These are phyloP conservation scores for Globisporangium polare DNA, from an alignment of 352 stramenopile genomes.

Conservation along the genomic window DNA sequence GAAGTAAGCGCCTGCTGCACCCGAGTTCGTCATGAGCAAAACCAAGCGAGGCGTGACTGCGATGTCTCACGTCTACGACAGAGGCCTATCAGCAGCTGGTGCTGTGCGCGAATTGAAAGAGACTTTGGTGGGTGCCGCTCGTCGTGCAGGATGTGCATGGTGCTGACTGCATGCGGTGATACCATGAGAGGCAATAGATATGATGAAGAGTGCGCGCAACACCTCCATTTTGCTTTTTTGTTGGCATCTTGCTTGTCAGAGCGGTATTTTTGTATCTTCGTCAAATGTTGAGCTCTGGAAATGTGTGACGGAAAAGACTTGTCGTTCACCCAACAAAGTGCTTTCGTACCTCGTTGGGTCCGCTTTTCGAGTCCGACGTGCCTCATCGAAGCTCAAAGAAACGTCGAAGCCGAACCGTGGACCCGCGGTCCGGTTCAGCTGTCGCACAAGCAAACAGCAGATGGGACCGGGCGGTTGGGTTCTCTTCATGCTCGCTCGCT, in stretches of 20 bases:
- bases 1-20: constrained; percentile 5
- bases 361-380: background rate
- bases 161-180: background rate
- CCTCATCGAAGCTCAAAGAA: constrained; percentile 1
- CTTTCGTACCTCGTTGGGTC: background rate
- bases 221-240: constrained; percentile 1
- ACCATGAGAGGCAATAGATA: constrained; percentile 2
- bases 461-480: background rate
- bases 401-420: constrained; percentile 12
- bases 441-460: background rate
- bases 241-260: background rate
- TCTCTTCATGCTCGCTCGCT: too few relatives aligned
- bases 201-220: background rate
- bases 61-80: constrained; percentile 3
- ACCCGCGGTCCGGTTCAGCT: background rate
- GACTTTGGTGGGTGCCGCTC: constrained; percentile 7
- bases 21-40: background rate
- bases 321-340: background rate
- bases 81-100: constrained; percentile 1
- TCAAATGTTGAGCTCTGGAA: too few relatives aligned
- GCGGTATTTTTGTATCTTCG: background rate
- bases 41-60: background rate
- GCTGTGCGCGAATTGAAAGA: background rate
- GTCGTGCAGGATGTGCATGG: background rate
- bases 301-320: background rate